These are phyloP conservation scores for Leccinum griseonigrum DNA, from an alignment of 1,284 basidiomycete genomes.

Conservation along the genomic window DNA sequence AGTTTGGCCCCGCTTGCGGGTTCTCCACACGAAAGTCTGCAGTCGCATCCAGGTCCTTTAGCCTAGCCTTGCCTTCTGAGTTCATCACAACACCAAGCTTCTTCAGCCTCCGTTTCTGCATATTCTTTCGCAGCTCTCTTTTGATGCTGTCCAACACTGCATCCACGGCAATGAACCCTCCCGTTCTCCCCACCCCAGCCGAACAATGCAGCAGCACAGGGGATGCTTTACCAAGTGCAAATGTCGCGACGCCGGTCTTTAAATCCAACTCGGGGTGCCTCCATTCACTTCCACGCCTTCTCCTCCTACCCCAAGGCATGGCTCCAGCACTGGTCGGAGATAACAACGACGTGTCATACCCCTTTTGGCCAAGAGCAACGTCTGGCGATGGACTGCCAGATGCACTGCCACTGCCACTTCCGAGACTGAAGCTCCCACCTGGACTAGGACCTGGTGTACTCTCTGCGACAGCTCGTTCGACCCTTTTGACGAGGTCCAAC, in stretches of 20 bases:
- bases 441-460: constrained; percentile 41
- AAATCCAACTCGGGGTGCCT: constrained; percentile 42
- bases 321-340: constrained; percentile 16
- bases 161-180: constrained; percentile 88
- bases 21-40: constrained; percentile 5
- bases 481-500: constrained; percentile 66
- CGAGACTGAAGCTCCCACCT: constrained; percentile 21
- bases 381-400: constrained; percentile 22
- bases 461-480: constrained; percentile 49
- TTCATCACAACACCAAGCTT: neutral
- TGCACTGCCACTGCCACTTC: constrained; percentile 15
- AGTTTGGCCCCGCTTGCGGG: constrained; percentile 5
- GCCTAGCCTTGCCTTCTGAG: neutral
- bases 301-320: constrained; percentile 8
- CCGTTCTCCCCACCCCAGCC: constrained; percentile 89
- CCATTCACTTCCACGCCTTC: constrained; percentile 25
- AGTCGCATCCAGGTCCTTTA: neutral
- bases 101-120: constrained; percentile 13
- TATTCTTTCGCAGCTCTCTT: constrained; percentile 51
- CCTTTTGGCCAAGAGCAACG: constrained; percentile 3
- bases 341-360: constrained; percentile 10
- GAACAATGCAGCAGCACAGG: constrained; percentile 81
- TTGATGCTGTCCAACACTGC: constrained; percentile 79
- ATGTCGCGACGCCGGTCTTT: constrained; percentile 48
- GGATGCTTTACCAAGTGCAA: constrained; percentile 42